Evolutionary conservation across 2,329 filamentous ascomycete genomes (phyloP), one percentile per base, ranked within the genome.

Genomic region (Penicillium sclerotigenum): DNA sequence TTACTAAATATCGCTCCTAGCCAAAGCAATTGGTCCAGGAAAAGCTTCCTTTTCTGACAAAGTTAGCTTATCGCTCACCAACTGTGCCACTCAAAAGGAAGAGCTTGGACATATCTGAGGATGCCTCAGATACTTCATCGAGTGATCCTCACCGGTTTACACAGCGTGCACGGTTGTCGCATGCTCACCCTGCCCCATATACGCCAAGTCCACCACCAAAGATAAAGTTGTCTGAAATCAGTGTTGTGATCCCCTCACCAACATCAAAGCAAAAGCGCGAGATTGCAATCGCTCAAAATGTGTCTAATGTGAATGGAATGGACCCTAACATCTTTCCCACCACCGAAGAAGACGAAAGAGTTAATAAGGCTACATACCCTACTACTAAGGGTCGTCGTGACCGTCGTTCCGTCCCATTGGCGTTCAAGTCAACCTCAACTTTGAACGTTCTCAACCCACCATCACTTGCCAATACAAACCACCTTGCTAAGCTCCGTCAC

Each of bases 61-160:
- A 57, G 14, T 29, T 66, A 10, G 49, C 61, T 1, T 63, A 65
- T 53, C 59, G 60, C 2, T 47, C 49, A 47, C 45, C 60, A n/a
- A 60, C 61, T 0, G 38, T 51, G n/a, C 47, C 52, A 22, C 10
- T 36, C 1, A 55, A 55, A 14, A 52, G 53, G 16, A 54, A 48
- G 10, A 46, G 34, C 11, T 1, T 52, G 7, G 47, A 33, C 9
- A 2, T 4, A 22, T 52, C 41, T 6, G 40, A 49, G 5, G 34
- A 34, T 16, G 7, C 7, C 7, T 55, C 53, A 5, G 53, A 55
- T 43, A 5, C 29, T 4, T 38, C 51, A 1, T 51, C 28, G 11
- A 55, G 33, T 11, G 47, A 46, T 40, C 34, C 20, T 1, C 18
- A 5, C n/a, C 38, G n/a, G 16, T 13, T n/a, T 34, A 16, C 33